Conservation (phyloP, 2,329 filamentous ascomycete genomes). For the Cyanodermella asteris region DNA sequence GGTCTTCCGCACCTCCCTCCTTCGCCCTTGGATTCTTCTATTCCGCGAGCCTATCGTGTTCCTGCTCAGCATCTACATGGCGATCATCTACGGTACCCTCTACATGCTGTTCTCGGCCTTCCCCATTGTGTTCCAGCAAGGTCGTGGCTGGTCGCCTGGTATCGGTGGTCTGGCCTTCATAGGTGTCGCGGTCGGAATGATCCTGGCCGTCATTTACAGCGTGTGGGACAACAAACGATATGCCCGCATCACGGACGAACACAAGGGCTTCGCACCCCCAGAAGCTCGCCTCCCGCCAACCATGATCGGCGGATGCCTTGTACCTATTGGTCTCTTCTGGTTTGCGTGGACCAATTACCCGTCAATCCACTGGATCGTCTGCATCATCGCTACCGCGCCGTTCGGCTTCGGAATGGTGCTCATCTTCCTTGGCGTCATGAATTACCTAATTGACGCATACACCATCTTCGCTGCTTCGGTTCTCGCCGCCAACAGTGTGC, state of each 20-base stretch:
- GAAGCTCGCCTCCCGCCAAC: constrained; percentile 26
- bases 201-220: constrained; percentile 34
- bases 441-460: constrained; percentile 22
- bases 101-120: constrained; percentile 39
- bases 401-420: constrained; percentile 22
- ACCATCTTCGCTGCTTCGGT: constrained; percentile 22
- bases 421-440: constrained; percentile 19
- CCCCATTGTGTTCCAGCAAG: constrained; percentile 42
- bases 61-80: constrained; percentile 42
- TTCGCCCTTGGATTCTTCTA: constrained; percentile 45
- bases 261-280: no score
- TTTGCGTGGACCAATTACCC: constrained; percentile 24
- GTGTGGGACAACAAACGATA: constrained; percentile 27
- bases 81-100: constrained; percentile 24
- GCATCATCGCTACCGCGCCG: constrained; percentile 16
- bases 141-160: constrained; percentile 36
- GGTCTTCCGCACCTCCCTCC: constrained; percentile 34
- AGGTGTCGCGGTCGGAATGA: constrained; percentile 43
- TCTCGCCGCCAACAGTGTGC: constrained; percentile 22
- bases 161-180: constrained; percentile 44
- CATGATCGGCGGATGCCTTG: constrained; percentile 25
- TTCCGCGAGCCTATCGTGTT: constrained; percentile 49
- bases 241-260: constrained; percentile 30
- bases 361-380: constrained; percentile 19
- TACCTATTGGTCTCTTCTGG: constrained; percentile 26